Percentiles rank a stretch among this genome's conserved stretches.
Evolutionary conservation across 495 filamentous ascomycete species (phyloP).

Genomic region (Penicillium fimorum): DNA sequence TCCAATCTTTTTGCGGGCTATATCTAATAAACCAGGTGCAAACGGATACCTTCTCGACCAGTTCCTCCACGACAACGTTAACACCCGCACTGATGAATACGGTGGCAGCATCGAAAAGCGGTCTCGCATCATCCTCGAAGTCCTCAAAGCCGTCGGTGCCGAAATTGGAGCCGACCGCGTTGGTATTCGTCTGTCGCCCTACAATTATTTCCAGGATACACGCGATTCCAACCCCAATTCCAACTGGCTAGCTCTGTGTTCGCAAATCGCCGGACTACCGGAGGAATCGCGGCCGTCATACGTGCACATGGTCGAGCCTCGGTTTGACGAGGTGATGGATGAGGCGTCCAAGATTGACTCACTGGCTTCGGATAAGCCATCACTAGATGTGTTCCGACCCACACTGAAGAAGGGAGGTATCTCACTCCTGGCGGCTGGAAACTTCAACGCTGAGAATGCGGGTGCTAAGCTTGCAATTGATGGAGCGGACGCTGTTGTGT

Average conservation of each 20-base stretch:
- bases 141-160: conserved; percentile 30
- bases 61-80: conserved; percentile 52
- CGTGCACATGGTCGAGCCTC: conserved; percentile 43
- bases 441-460: conserved; percentile 31
- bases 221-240: conserved; percentile 32
- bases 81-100: conserved; percentile 51
- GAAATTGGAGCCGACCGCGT: conserved; percentile 33
- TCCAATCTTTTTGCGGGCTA: background rate
- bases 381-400: conserved; percentile 30
- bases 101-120: conserved; percentile 54
- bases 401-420: conserved; percentile 33
- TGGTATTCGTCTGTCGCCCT: conserved; percentile 48
- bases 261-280: conserved; percentile 29
- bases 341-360: conserved; percentile 45
- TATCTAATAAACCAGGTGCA: conserved; percentile 25
- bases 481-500: conserved; percentile 44
- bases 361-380: conserved; percentile 22
- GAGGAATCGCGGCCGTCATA: conserved; percentile 30
- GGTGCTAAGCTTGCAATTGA: conserved; percentile 22
- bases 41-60: conserved; percentile 58
- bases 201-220: conserved; percentile 49
- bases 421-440: conserved; percentile 32
- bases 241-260: conserved; percentile 28
- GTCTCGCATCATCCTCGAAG: conserved; percentile 45
- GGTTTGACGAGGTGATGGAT: conserved; percentile 48